Evolutionary conservation across 2,329 filamentous ascomycete genomes (phyloP), one percentile per base, ranked within the genome.

Genomic region (Aspergillus sojae): DNA sequence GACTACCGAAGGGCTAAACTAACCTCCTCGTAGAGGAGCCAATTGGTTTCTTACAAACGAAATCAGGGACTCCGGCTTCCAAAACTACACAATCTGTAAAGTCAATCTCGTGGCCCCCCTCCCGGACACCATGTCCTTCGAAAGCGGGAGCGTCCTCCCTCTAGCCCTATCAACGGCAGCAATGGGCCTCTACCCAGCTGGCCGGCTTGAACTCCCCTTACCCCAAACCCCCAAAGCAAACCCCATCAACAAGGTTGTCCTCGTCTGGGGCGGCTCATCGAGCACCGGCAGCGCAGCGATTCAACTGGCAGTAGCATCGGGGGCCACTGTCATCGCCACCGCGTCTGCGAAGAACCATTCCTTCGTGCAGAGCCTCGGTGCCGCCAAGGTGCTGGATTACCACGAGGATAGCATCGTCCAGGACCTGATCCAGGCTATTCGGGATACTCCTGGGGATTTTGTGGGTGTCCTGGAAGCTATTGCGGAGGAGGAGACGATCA

Each of bases 261-360:
- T 83, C 41, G 67, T 83, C 28, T 83, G 80, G 76, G 82, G 81
- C 30, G 81, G 78, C 2, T 76, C 78, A 5, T 79, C 78, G 0
- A 79, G 77, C 0, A 78, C 81, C 16, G 81, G 82, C 0, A 74
- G 75, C n/a, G 76, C 75, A 23, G 76, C 76, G 1, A 75, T 82
- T 10, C 81, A 83, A 63, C 72, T 81, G 57, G 75, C 81, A 16
- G 70, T 71, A 2, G 77, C 76, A 21, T 74, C 79, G 19, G 80
- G 79, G 3, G 76, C 78, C 45, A 72, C 68, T 11, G 78, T 80
- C 14, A 72, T 81, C 56, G 67, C 78, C 1, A 79, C 79, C 5
- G 78, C 78, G 4, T 76, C 76, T 6, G 64, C 62, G 26, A 73
- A 74, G 58, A 76, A 82, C 62, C 75, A 79, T 62, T 70, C 71